A percentile compares a stretch with the other conserved stretches of the same genome.
phyloP scores from a whole-genome alignment of 108 stramenopile genomes.

The Tribonema minus region DNA sequence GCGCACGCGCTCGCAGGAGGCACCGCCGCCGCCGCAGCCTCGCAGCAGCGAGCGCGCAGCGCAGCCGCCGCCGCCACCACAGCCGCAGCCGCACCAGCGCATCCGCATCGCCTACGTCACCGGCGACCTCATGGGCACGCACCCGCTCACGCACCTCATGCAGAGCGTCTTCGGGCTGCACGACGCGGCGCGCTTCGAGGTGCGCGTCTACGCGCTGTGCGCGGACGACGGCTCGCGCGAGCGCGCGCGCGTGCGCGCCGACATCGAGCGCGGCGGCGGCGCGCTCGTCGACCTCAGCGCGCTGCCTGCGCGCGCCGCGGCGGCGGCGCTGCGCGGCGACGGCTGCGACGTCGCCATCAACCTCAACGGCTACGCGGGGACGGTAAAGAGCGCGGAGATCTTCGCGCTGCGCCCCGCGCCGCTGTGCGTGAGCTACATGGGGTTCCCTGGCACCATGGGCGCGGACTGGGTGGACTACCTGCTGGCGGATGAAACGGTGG shows the following conservation, averaged over 20 bases:
- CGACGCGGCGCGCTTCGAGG: conserved; percentile 59
- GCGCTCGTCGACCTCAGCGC: conserved; percentile 59
- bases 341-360: conserved; percentile 69
- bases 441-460: conserved; percentile 65
- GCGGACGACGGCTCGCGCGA: conserved; percentile 43
- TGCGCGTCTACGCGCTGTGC: conserved; percentile 62
- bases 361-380: conserved; percentile 70
- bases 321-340: conserved; percentile 58
- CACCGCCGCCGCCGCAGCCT: not conserved
- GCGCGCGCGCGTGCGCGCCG: conserved; percentile 58
- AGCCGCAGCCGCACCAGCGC: not conserved
- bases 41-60: not conserved
- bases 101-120: conserved; percentile 65
- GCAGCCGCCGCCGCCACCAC: not conserved
- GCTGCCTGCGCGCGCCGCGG: conserved; percentile 52
- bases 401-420: conserved; percentile 54
- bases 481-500: conserved; percentile 63
- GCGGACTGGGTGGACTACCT: conserved; percentile 64
- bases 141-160: conserved; percentile 76
- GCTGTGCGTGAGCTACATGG: conserved; percentile 60
- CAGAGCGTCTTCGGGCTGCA: conserved; percentile 74
- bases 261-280: conserved; percentile 61
- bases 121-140: conserved; percentile 68
- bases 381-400: conserved; percentile 61
- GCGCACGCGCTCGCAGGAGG: too few relatives aligned